Evolutionary conservation across 2,329 filamentous ascomycete genomes (phyloP), one percentile per base, ranked within the genome.

Genomic region (Trichoderma asperellum): DNA sequence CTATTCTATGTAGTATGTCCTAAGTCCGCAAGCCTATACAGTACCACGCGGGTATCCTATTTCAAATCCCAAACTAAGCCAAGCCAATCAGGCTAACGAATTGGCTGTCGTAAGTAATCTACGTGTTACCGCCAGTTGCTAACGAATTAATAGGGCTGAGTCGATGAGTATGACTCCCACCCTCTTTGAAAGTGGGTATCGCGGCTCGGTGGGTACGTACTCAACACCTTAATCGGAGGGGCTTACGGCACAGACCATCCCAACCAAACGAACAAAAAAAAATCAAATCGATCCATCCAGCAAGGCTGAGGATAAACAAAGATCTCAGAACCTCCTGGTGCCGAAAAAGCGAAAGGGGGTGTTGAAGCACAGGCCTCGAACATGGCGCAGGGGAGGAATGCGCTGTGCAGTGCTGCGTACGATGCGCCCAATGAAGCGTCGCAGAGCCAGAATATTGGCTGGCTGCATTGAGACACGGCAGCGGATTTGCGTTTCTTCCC

Each of bases 121-220:
- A 11, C 29, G 24, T 18, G 32, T 35, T 29, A 47, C 29, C n/a
- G 18, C 16, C 40, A 18, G 60, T 52, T 12, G 18, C 32, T 53
- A 53, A 49, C 60, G 32, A 63, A 34, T n/a, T 29, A 67, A 55
- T 67, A 67, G 63, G 63, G 63, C 63, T 67, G 63, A 67, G 63
- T 64, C 53, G 53, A 47, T 58, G 59, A 8, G 18, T 32, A 27
- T 59, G 63, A 67, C 63, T 67, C 57, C n/a, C 6, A 27, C 24
- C 40, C 14, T 21, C 21, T 40, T 14, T 7, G 12, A 16, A 29
- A 29, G 27, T 47, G 35, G 53, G 37, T 14, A 34, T 34, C 10
- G 18, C 63, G 55, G 55, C 63, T 47, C 63, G 55, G 60, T 14
- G 24, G 47, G 60, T 63, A 63, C 60, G 60, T 63, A 63, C 47